Evolutionary conservation across 2,329 filamentous ascomycete species (phyloP), one percentile per base, ranked within the genome.

Genomic region (Xylariaceae sp.): DNA sequence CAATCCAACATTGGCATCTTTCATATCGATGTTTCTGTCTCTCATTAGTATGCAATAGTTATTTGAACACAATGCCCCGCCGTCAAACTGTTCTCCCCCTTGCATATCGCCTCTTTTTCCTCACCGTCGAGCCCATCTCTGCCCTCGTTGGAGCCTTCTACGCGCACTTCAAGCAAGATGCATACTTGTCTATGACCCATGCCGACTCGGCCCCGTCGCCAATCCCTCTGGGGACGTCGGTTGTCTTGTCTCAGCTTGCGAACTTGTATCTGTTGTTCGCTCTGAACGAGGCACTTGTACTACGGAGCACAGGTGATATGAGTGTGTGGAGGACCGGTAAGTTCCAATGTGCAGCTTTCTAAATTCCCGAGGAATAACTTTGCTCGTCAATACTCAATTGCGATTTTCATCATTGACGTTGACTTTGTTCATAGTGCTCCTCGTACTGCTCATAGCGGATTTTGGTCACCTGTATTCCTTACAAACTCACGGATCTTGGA

Each of bases 211-310:
- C 78, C 2, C 70, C 78, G 52, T 57, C 72, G 28, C 61, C 44
- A 19, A 68, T 86, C 6, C 82, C 87, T 1, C 71, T 79, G 34
- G 79, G 77, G 39, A 87, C 86, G 1, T 79, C 81, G 10, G 82
- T 91, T 53, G 83, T 83, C 39, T 75, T 92, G 62, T 83, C 84
- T 16, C 89, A 93, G 71, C 79, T 93, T 31, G 87, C 86, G 41
- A 92, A 90, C 69, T 75, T 92, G 56, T 93, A 92, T 71, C 69
- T 92, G 38, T 80, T 89, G 52, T 89, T 92, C 69, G 83, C 87
- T 50, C 71, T 93, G 63, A 90, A 88, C 71, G 88, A 94, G 71
- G 87, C 87, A 2, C 71, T 90, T 19, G 84, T 93, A 12, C 77
- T 93, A 58, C 84, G 89, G 40, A 77, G 81, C 14, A 89, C 88